These are phyloP conservation scores for Lantana camara DNA, from an alignment of 257 asterid genomes.

Conservation along the genomic window DNA sequence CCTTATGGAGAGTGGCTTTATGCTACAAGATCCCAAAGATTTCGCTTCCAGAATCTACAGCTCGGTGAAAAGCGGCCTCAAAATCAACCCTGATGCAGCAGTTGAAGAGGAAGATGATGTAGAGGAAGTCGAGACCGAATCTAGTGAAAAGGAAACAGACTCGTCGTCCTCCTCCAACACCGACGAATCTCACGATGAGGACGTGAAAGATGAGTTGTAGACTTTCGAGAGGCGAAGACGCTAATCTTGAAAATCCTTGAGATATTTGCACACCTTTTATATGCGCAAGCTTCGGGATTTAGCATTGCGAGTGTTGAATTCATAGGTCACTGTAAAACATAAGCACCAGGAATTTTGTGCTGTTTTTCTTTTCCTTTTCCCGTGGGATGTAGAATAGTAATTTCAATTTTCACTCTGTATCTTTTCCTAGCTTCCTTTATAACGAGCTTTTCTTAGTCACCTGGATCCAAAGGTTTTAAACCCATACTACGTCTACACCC, in stretches of 20 bases:
- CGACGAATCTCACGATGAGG: constrained; percentile 34
- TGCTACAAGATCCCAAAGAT: constrained; percentile 73
- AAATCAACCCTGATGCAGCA: constrained; percentile 66
- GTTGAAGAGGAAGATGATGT: constrained; percentile 82
- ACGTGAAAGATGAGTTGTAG: constrained; percentile 77
- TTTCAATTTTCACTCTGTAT: background rate
- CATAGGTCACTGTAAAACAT: constrained; percentile 30
- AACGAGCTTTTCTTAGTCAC: background rate
- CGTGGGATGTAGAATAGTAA: background rate
- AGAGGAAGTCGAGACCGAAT: constrained; percentile 58
- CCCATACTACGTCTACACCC: background rate
- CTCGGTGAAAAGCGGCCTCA: constrained; percentile 72
- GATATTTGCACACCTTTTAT: constrained; percentile 7
- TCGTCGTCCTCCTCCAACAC: constrained; percentile 35
- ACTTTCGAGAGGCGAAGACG: background rate
- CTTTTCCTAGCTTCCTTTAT: background rate
- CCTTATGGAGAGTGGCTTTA: constrained; percentile 92
- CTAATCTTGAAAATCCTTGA: constrained; percentile 12
- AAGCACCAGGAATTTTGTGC: constrained; percentile 31
- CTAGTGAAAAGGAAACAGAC: constrained; percentile 42
- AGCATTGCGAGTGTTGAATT: constrained; percentile 8
- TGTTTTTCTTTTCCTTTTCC: constrained; percentile 4
- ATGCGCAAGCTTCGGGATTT: constrained; percentile 4
- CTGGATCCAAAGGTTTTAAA: background rate
- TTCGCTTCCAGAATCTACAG: constrained; percentile 73